Evolutionary conservation across 805 yeast species (phyloP), one percentile per base, ranked within the genome.

Genomic region (Torulaspora indica): DNA sequence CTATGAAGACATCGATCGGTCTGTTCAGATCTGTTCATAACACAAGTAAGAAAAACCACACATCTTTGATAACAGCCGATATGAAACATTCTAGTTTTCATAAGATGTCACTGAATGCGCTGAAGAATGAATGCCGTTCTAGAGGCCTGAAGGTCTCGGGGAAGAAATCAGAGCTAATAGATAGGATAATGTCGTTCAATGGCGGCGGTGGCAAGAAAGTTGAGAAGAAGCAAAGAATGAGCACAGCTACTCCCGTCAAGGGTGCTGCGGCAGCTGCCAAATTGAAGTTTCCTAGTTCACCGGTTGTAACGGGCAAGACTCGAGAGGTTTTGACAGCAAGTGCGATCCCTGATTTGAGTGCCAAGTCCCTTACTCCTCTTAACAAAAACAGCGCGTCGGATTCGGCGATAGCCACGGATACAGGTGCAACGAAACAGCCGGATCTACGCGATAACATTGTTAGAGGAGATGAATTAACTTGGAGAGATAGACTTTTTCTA

Each of bases 91-190:
- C 40, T 6, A 25, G 41, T 24, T 38, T 46, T 22, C 44, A 42
- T 24, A 51, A 64, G 23, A 73, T 79, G 76, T 77, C 77, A 34
- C 64, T 81, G 31, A 74, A 75, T 42, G 70, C 77, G 1, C 69
- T 82, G 52, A 79, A 77, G 56, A 60, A 59, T 41, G 86, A 81
- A 57, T 79, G 86, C 58, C 75, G 76, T 45, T 67, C 66, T 45
- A 72, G 82, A 48, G 85, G 85, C 0, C 60, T 82, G 47, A 78
- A 75, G 53, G 74, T 80, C 0, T 65, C 77, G n/a, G 89, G 89
- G 10, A 71, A 71, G 39, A 82, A 82, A 55, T 61, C 73, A 8
- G 86, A 82, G 24, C 63, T 82, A 18, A 69, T 81, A 20, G 56
- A 63, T 8, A 60, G 72, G 43, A 22, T 42, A 28, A 15, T 32